Conservation (phyloP, 257 asterid genomes). For the Solanum phureja region DNA sequence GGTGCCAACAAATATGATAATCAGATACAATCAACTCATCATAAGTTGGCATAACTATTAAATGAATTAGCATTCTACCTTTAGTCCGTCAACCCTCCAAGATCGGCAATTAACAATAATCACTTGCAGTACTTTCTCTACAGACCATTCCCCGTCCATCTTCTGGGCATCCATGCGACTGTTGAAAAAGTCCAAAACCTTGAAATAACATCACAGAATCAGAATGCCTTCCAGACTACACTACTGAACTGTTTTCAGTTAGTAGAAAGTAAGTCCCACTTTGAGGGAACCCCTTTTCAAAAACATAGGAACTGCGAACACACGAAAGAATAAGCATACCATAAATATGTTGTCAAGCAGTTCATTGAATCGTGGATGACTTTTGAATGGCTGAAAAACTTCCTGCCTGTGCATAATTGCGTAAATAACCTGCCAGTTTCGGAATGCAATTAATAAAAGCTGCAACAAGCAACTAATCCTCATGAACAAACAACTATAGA, state of each 20-base stretch:
- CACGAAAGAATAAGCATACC: constrained; percentile 3
- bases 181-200: constrained; percentile 87
- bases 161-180: constrained; percentile 71
- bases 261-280: neutral
- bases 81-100: constrained; percentile 98
- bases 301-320: neutral
- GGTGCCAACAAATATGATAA: neutral
- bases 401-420: constrained; percentile 97
- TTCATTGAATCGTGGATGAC: constrained; percentile 87
- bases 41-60: neutral
- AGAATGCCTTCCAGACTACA: neutral
- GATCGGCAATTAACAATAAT: constrained; percentile 66
- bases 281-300: neutral
- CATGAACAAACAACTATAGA: neutral
- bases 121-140: constrained; percentile 82
- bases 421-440: constrained; percentile 62
- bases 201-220: neutral
- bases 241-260: neutral
- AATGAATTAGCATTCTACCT: constrained; percentile 34
- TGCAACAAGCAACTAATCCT: neutral
- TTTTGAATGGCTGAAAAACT: constrained; percentile 83
- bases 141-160: constrained; percentile 82
- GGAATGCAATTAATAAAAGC: constrained; percentile 3
- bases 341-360: constrained; percentile 80
- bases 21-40: neutral